Evolutionary conservation across 192 early-diverging fungal genomes (phyloP).

Genomic region (Phlyctochytrium bullatum): DNA sequence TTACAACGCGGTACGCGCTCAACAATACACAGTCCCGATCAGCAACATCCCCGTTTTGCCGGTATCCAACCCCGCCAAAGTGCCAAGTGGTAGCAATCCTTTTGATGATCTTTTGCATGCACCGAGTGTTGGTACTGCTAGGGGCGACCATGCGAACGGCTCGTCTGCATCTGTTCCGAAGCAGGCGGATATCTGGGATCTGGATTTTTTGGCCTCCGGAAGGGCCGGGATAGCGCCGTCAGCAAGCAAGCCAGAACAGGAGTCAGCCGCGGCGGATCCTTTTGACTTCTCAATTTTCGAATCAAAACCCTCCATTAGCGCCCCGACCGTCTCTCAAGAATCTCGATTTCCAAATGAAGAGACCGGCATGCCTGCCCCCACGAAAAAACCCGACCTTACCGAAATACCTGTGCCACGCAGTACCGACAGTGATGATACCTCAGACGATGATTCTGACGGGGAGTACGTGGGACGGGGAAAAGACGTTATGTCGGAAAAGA

Average conservation of each 20-base stretch:
- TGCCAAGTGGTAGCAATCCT: background rate
- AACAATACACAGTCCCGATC: background rate
- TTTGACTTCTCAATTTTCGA: background rate
- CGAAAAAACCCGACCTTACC: background rate
- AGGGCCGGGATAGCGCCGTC: background rate
- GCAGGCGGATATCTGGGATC: slow-evolving; percentile 16
- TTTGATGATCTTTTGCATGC: background rate
- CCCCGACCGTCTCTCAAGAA: background rate
- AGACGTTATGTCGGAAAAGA: slow-evolving; percentile 37
- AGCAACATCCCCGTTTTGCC: background rate
- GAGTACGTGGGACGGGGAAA: background rate
- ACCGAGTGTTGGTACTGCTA: background rate
- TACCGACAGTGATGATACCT: background rate
- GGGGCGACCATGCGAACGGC: background rate
- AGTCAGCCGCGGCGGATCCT: background rate
- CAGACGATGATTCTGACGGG: background rate
- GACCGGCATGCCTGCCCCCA: background rate
- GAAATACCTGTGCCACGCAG: background rate
- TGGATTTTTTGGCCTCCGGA: slow-evolving; percentile 21
- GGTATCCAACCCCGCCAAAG: background rate
- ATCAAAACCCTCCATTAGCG: background rate
- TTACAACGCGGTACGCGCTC: background rate
- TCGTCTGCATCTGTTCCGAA: background rate
- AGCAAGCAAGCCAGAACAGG: background rate
- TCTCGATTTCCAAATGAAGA: background rate